Evolutionary conservation across 192 early-diverging fungal genomes (phyloP).

Genomic region (Entomortierella chlamydospora): DNA sequence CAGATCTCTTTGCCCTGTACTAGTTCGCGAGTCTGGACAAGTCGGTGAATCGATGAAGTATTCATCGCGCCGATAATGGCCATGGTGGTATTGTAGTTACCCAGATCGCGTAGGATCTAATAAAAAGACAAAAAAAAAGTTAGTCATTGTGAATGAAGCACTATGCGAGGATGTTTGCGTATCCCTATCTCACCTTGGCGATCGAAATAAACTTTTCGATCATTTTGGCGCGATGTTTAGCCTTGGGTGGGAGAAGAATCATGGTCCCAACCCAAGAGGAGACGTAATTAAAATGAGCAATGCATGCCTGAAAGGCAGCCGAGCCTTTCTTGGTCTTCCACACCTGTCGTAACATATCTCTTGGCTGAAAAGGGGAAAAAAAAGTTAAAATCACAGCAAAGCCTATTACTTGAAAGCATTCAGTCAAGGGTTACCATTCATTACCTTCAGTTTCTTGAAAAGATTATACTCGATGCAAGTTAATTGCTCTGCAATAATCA

Average conservation of each 20-base stretch:
- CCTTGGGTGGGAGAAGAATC: slow-evolving; percentile 70
- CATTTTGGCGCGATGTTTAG: slow-evolving; percentile 69
- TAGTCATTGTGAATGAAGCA: too few species aligned
- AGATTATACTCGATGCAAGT: slow-evolving; percentile 71
- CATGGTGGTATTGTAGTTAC: slow-evolving; percentile 85
- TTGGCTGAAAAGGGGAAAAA: slow-evolving; percentile 52
- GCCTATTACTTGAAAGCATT: too few species aligned
- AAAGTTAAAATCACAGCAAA: too few species aligned
- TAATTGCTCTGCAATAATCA: slow-evolving; percentile 72
- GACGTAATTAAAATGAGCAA: slow-evolving; percentile 78
- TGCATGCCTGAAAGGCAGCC: slow-evolving; percentile 64
- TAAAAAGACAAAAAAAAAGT: slow-evolving; percentile 2
- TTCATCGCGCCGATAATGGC: slow-evolving; percentile 80
- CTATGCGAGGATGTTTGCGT: too few species aligned
- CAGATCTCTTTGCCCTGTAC: slow-evolving; percentile 61
- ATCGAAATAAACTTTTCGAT: slow-evolving; percentile 78
- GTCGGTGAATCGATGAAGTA: slow-evolving; percentile 68
- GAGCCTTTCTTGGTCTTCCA: slow-evolving; percentile 61
- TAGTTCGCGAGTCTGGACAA: slow-evolving; percentile 68
- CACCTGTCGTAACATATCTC: slow-evolving; percentile 71
- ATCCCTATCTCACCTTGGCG: slow-evolving; percentile 61
- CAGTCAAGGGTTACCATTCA: not conserved
- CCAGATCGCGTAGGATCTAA: slow-evolving; percentile 69
- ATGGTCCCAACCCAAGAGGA: slow-evolving; percentile 78
- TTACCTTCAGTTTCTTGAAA: slow-evolving; percentile 74